Percentiles rank a stretch among this genome's conserved stretches.
Conservation (phyloP, 192 early-diverging fungal species). For the Mycoemilia scoparia region DNA sequence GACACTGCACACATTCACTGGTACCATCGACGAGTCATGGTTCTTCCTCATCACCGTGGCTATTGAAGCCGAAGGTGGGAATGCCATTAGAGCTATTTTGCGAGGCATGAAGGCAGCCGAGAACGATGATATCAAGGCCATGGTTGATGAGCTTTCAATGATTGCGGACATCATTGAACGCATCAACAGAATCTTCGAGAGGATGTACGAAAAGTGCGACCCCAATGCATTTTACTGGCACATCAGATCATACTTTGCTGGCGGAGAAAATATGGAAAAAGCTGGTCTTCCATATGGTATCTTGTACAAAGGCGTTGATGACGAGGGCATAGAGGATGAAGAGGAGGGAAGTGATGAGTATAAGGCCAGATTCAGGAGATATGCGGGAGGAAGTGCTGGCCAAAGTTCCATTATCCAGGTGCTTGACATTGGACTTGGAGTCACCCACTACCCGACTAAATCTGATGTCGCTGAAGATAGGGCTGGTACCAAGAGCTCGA, state of each 20-base stretch:
- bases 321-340: slow-evolving; percentile 7
- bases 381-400: slow-evolving; percentile 85
- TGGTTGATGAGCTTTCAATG: slow-evolving; percentile 28
- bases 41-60: slow-evolving; percentile 85
- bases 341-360: slow-evolving; percentile 12
- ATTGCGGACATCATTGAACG: slow-evolving; percentile 36
- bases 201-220: slow-evolving; percentile 88
- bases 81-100: slow-evolving; percentile 47
- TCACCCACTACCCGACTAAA: slow-evolving; percentile 71
- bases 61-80: slow-evolving; percentile 65
- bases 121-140: slow-evolving; percentile 23
- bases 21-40: slow-evolving; percentile 86
- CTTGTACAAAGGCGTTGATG: slow-evolving; percentile 78
- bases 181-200: slow-evolving; percentile 34
- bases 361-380: slow-evolving; percentile 41
- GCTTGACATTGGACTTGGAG: slow-evolving; percentile 71
- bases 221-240: slow-evolving; percentile 91
- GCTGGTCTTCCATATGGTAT: slow-evolving; percentile 73
- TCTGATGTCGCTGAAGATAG: slow-evolving; percentile 12
- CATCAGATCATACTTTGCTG: slow-evolving; percentile 73
- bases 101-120: slow-evolving; percentile 42
- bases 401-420: slow-evolving; percentile 86
- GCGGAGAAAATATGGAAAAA: slow-evolving; percentile 83
- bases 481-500: slow-evolving; percentile 15
- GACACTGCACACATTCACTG: slow-evolving; percentile 66